These are phyloP conservation scores for Fusarium foetens DNA, from an alignment of 2,329 filamentous ascomycete species.

Conservation along the genomic window DNA sequence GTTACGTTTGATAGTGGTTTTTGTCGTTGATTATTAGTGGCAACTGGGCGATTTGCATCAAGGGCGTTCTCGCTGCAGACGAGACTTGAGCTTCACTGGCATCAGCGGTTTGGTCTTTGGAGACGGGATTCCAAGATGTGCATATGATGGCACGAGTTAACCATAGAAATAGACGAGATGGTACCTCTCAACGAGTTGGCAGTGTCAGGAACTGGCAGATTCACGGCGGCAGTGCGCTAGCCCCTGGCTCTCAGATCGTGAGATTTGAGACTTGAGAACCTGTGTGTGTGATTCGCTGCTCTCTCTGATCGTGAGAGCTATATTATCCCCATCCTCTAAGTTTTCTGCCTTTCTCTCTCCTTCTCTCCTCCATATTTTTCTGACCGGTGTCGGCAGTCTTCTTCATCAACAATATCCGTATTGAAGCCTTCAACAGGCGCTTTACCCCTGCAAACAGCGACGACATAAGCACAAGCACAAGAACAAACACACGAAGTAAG, in stretches of 20 bases:
- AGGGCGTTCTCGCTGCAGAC: conserved; percentile 20
- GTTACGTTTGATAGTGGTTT: conserved; percentile 17
- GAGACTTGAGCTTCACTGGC: conserved; percentile 4
- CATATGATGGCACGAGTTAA: conserved; percentile 34
- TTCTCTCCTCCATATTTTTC: not conserved
- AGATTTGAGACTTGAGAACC: not conserved
- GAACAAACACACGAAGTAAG: not conserved
- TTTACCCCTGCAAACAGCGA: no score
- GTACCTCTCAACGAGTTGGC: not conserved
- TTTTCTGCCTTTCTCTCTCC: not conserved
- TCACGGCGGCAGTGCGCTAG: not conserved
- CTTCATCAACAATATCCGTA: not conserved
- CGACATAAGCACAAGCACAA: no score
- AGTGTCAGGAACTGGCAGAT: not conserved
- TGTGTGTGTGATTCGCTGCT: not conserved
- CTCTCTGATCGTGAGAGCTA: not conserved
- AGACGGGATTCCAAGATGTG: conserved; percentile 31
- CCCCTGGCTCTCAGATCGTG: not conserved
- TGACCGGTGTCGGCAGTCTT: not conserved
- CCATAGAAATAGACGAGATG: conserved; percentile 41
- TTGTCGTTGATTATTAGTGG: conserved; percentile 17
- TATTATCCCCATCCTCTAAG: not conserved
- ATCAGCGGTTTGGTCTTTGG: conserved; percentile 20
- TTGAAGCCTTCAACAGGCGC: not conserved
- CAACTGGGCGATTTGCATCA: conserved; percentile 21